A percentile compares a stretch with the other conserved stretches of the same genome.
Conservation (phyloP, 257 asterid genomes). For the Rehmannia glutinosa region DNA sequence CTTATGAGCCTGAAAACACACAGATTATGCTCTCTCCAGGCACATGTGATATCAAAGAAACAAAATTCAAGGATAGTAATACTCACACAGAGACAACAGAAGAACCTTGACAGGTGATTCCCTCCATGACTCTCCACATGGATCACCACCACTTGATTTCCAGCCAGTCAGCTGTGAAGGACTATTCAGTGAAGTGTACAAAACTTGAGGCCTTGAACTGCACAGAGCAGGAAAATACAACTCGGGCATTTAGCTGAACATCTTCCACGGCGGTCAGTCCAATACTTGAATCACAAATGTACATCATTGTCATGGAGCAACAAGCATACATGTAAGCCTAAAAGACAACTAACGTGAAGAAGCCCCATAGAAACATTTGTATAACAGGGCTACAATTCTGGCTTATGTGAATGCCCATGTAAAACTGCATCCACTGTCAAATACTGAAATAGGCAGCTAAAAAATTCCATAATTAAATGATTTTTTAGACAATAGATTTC, state of each 20-base stretch:
- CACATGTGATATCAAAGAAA: slow-evolving; percentile 6
- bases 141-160: slow-evolving; percentile 90
- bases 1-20: neutral
- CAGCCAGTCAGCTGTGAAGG: slow-evolving; percentile 78
- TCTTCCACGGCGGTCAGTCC: slow-evolving; percentile 5
- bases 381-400: neutral
- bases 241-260: slow-evolving; percentile 13
- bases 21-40: slow-evolving; percentile 2
- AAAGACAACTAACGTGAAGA: slow-evolving; percentile 11
- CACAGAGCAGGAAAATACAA: slow-evolving; percentile 27
- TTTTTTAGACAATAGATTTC: neutral
- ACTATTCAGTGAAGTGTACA: slow-evolving; percentile 72
- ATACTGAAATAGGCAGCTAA: neutral
- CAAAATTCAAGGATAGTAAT: neutral
- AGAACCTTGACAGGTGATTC: slow-evolving; percentile 75
- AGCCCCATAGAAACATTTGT: neutral
- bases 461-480: neutral
- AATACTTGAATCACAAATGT: neutral
- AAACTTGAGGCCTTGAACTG: slow-evolving; percentile 89
- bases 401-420: slow-evolving; percentile 6
- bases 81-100: slow-evolving; percentile 85
- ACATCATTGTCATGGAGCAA: slow-evolving; percentile 12
- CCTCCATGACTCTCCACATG: slow-evolving; percentile 96
- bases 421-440: slow-evolving; percentile 18
- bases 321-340: slow-evolving; percentile 15